phyloP scores from a whole-genome alignment of 441 rosid species.

The Adansonia gregorii region DNA sequence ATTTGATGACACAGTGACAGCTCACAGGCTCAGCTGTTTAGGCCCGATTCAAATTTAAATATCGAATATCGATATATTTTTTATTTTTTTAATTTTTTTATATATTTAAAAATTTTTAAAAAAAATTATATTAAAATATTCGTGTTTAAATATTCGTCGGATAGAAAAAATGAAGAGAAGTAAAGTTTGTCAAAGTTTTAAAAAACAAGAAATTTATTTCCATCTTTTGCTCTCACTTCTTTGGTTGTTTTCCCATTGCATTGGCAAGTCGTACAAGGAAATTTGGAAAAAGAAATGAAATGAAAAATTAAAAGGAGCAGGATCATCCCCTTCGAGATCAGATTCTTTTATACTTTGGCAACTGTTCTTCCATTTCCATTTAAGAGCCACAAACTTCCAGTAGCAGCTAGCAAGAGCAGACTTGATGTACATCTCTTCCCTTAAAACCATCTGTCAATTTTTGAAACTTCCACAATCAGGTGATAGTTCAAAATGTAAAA shows the following conservation, averaged over 20 bases:
- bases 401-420: conserved; percentile 28
- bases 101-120: too few relatives aligned
- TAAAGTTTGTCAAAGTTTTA: conserved; percentile 21
- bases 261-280: conserved; percentile 35
- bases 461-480: conserved; percentile 25
- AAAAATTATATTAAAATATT: too few relatives aligned
- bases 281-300: conserved; percentile 24
- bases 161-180: too few relatives aligned
- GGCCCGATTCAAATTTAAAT: too few relatives aligned
- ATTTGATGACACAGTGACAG: conserved; percentile 16
- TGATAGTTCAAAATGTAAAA: conserved; percentile 9
- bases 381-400: conserved; percentile 5
- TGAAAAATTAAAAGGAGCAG: conserved; percentile 26
- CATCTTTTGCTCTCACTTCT: conserved; percentile 28
- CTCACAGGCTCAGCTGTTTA: not conserved
- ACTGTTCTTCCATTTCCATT: conserved; percentile 28
- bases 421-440: conserved; percentile 18
- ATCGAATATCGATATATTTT: too few relatives aligned
- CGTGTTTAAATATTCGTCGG: too few relatives aligned
- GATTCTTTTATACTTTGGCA: conserved; percentile 15
- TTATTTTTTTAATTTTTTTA: too few relatives aligned
- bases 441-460: conserved; percentile 46
- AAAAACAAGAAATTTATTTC: conserved; percentile 41
- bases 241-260: conserved; percentile 29
- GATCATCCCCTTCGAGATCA: conserved; percentile 43